Evolutionary conservation across 257 asterid species (phyloP), one percentile per base, ranked within the genome.

Genomic region (Gentiana macrophylla): DNA sequence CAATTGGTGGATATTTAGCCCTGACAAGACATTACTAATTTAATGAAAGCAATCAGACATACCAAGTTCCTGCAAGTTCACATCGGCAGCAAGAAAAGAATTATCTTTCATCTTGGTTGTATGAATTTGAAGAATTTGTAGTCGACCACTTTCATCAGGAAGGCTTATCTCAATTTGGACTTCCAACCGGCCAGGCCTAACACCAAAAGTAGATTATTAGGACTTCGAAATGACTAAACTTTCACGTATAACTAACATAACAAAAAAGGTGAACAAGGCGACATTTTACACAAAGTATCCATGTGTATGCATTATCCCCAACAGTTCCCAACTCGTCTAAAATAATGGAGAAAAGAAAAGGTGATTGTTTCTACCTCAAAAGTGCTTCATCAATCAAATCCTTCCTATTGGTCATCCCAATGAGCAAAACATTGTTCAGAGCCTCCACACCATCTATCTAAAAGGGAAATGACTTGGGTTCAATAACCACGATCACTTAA

Each of bases 361-460:
- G 24, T 24, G 24, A 24, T 24, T 24, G 24, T 24, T 24, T 44
- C 73, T 66, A 92, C 99, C 99, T 88, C 81, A 92, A 41, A 63
- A 92, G 94, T 66, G 99, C 99, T 83, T 92, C 99, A 65, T 92
- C 99, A 52, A 92, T 85, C 80, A 91, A 73, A 73, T 91, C 98
- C 77, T 87, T 91, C 73, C 98, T 82, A 75, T 91, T 91, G 46
- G 98, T 91, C 98, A 91, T 91, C 55, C 98, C 98, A 76, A 91
- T 91, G 70, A 91, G 98, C 72, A 92, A 68, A 71, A 92, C 99
- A 79, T 92, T 92, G 67, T 92, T 92, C 75, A 92, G 78, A 55
- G 99, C 79, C 74, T 92, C 99, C 89, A 88, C 99, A 41, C 99
- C 99, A 80, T 92, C 99, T 70, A 88, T 92, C 99, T 92, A 72